Evolutionary conservation across 768 basidiomycete genomes (phyloP).

Genomic region (Tricholoma furcatifolium): DNA sequence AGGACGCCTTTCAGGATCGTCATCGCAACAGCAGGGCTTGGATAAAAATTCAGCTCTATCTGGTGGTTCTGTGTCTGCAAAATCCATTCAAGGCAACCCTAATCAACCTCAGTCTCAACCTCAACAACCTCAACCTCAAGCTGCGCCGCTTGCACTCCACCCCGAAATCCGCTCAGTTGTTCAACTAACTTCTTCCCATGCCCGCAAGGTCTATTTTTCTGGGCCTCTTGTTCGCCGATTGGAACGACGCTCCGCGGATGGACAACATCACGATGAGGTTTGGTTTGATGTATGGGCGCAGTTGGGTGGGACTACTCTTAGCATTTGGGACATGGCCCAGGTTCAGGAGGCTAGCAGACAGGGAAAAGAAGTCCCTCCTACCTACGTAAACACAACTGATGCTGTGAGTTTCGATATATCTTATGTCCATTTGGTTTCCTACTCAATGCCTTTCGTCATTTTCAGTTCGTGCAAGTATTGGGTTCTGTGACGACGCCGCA

Average conservation of each 20-base stretch:
- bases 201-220: constrained; percentile 85
- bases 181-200: constrained; percentile 69
- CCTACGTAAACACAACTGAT: constrained; percentile 86
- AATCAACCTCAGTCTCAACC: constrained; percentile 16
- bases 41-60: too few relatives aligned
- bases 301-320: constrained; percentile 84
- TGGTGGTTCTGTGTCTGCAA: too few relatives aligned
- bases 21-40: too few relatives aligned
- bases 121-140: constrained; percentile 18
- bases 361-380: constrained; percentile 81
- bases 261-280: constrained; percentile 66
- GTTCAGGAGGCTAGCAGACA: constrained; percentile 81
- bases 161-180: constrained; percentile 83
- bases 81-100: neutral
- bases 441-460: constrained; percentile 4
- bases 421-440: neutral
- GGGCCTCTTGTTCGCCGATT: constrained; percentile 76
- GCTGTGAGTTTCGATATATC: constrained; percentile 56
- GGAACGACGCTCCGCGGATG: constrained; percentile 75
- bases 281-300: constrained; percentile 91
- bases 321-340: constrained; percentile 89
- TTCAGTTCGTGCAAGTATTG: constrained; percentile 75
- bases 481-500: constrained; percentile 70
- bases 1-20: too few relatives aligned
- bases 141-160: constrained; percentile 52